Conservation (phyloP, 768 basidiomycete genomes). For the Porphyrellus cyaneotinctus region DNA sequence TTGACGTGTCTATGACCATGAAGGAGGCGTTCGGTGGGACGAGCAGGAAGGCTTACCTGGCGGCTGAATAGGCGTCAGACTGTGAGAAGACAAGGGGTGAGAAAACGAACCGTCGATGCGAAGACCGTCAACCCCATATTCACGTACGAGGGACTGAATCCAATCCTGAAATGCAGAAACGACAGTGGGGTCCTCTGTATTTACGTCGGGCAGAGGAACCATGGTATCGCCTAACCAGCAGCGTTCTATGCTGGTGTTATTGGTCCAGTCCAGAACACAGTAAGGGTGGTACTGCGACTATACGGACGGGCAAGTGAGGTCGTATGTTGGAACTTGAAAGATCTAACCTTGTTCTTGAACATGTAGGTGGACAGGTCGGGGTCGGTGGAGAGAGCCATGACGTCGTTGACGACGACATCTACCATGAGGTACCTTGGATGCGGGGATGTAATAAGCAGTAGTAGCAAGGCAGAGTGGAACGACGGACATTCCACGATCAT, state of each 20-base stretch:
- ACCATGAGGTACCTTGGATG: constrained; percentile 69
- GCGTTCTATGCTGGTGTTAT: constrained; percentile 63
- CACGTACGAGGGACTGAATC: constrained; percentile 63
- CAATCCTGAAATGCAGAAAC: constrained; percentile 59
- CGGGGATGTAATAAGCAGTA: background rate
- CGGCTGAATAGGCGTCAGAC: constrained; percentile 19
- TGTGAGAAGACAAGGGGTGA: background rate
- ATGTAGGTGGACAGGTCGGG: constrained; percentile 65
- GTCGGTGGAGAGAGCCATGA: constrained; percentile 62
- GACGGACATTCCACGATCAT: constrained; percentile 64
- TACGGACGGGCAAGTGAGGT: constrained; percentile 4
- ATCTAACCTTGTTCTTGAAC: constrained; percentile 57
- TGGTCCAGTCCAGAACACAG: constrained; percentile 68
- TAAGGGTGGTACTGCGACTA: constrained; percentile 74
- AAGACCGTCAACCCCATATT: constrained; percentile 80
- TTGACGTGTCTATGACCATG: constrained; percentile 53
- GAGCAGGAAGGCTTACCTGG: constrained; percentile 26
- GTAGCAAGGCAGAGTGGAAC: background rate
- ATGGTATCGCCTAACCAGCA: constrained; percentile 82
- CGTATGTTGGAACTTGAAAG: background rate
- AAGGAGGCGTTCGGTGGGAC: background rate
- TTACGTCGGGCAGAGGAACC: constrained; percentile 74
- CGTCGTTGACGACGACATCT: constrained; percentile 82
- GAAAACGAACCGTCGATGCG: constrained; percentile 63
- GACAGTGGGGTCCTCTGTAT: constrained; percentile 68